A percentile compares a stretch with the other conserved stretches of the same genome.
Evolutionary conservation across 1,139 yeast genomes (phyloP).

Genomic region (Diutina catenulata): DNA sequence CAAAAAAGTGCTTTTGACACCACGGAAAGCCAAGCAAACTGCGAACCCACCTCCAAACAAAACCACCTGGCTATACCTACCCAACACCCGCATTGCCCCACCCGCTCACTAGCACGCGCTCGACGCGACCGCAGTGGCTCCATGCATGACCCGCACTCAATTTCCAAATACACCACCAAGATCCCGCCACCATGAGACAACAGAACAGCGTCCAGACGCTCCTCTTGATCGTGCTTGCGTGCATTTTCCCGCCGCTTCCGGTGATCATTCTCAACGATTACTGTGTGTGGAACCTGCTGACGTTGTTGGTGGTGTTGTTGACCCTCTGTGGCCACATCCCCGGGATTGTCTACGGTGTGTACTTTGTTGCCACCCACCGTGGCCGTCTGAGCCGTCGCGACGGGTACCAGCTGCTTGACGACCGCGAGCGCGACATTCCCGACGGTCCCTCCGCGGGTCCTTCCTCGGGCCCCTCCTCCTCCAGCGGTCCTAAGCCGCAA

Average conservation of each 20-base stretch:
- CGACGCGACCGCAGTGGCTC: not conserved
- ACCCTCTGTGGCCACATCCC: slow-evolving; percentile 23
- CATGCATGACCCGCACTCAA: not conserved
- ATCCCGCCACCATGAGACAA: not conserved
- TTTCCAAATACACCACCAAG: not conserved
- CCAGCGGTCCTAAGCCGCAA: too few relatives aligned
- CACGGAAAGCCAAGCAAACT: too few relatives aligned
- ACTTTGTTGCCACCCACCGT: slow-evolving; percentile 15
- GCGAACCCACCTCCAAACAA: too few relatives aligned
- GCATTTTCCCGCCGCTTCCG: slow-evolving; percentile 31
- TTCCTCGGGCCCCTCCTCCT: too few relatives aligned
- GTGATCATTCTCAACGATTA: slow-evolving; percentile 13
- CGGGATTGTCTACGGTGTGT: slow-evolving; percentile 24
- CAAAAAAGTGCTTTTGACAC: too few relatives aligned
- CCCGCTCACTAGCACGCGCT: too few relatives aligned
- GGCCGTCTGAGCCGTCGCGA: not conserved
- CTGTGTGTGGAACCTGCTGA: slow-evolving; percentile 4
- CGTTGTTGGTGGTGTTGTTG: slow-evolving; percentile 21
- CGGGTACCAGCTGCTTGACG: slow-evolving; percentile 2
- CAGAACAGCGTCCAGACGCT: slow-evolving; percentile 9
- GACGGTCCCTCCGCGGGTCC: not conserved
- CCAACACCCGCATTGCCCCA: not conserved
- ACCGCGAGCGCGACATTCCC: not conserved
- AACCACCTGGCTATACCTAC: too few relatives aligned
- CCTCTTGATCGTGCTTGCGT: slow-evolving; percentile 21